These are phyloP conservation scores for Podospora fimiseda DNA, from an alignment of 495 filamentous ascomycete genomes.

Conservation along the genomic window DNA sequence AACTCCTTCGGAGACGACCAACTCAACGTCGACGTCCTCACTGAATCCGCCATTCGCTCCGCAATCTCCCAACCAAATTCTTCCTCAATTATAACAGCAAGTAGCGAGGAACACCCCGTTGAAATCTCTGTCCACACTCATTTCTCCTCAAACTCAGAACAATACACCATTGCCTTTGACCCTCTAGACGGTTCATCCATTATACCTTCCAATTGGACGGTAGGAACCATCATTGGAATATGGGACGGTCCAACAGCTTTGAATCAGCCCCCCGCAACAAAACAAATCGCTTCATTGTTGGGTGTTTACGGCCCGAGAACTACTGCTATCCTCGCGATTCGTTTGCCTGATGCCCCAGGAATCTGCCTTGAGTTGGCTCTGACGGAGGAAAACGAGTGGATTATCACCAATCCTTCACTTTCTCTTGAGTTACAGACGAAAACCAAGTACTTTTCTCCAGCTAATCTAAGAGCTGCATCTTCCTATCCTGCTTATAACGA, in stretches of 20 bases:
- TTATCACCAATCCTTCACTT: constrained; percentile 32
- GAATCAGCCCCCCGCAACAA: constrained; percentile 23
- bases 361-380: constrained; percentile 42
- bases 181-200: constrained; percentile 50
- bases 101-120: constrained; percentile 49
- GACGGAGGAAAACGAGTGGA: constrained; percentile 12
- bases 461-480: constrained; percentile 46
- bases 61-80: constrained; percentile 30
- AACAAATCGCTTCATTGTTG: constrained; percentile 41
- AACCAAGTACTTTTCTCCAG: constrained; percentile 46
- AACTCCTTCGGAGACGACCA: constrained; percentile 51
- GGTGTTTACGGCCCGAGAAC: constrained; percentile 48
- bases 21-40: constrained; percentile 48
- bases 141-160: constrained; percentile 19
- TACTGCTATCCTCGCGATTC: constrained; percentile 41
- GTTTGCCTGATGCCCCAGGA: constrained; percentile 28
- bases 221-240: constrained; percentile 47
- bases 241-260: constrained; percentile 44
- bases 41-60: constrained; percentile 39
- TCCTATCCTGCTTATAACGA: constrained; percentile 36
- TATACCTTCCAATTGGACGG: constrained; percentile 48
- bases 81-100: constrained; percentile 37
- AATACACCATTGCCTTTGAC: constrained; percentile 52
- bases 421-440: constrained; percentile 23
- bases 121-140: constrained; percentile 25